Conservation (phyloP, 768 basidiomycete species). For the Pholiota conissans region DNA sequence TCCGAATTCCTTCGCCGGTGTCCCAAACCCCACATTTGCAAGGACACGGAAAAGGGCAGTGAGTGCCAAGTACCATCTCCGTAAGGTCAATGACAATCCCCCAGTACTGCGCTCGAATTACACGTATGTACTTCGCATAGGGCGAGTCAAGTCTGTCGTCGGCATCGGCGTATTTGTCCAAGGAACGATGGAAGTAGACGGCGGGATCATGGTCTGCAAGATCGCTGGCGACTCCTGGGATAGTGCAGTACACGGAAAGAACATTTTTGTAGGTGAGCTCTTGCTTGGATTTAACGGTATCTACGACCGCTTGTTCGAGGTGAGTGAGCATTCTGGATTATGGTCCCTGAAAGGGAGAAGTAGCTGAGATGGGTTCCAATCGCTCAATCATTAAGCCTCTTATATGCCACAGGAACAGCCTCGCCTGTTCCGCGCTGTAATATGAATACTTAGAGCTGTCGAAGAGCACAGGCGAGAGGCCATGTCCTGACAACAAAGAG, state of each 20-base stretch:
- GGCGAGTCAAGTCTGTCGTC: background rate
- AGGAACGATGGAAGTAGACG: slow-evolving; percentile 3
- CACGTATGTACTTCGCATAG: slow-evolving; percentile 1
- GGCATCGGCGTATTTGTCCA: slow-evolving; percentile 3
- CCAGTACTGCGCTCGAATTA: slow-evolving; percentile 3
- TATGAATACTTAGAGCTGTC: background rate
- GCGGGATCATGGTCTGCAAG: slow-evolving; percentile 4
- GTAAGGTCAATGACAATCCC: slow-evolving; percentile 1
- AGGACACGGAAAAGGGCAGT: background rate
- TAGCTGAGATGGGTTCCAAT: no score
- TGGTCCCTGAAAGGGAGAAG: background rate
- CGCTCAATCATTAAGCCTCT: no score
- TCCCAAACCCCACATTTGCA: slow-evolving; percentile 4
- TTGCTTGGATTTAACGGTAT: background rate
- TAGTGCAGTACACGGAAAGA: background rate
- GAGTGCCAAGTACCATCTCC: background rate
- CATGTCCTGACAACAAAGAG: background rate
- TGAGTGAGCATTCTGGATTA: slow-evolving; percentile 1
- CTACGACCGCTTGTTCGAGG: slow-evolving; percentile 1
- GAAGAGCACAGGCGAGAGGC: background rate
- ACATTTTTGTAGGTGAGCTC: slow-evolving; percentile 2
- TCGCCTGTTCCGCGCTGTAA: background rate
- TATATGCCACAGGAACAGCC: background rate
- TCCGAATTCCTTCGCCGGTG: background rate
- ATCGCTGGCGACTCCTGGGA: slow-evolving; percentile 1